Percentiles rank a stretch among this genome's conserved stretches.
Evolutionary conservation across 78 protist genomes (phyloP).

Genomic region (Emiliania huxleyi): DNA sequence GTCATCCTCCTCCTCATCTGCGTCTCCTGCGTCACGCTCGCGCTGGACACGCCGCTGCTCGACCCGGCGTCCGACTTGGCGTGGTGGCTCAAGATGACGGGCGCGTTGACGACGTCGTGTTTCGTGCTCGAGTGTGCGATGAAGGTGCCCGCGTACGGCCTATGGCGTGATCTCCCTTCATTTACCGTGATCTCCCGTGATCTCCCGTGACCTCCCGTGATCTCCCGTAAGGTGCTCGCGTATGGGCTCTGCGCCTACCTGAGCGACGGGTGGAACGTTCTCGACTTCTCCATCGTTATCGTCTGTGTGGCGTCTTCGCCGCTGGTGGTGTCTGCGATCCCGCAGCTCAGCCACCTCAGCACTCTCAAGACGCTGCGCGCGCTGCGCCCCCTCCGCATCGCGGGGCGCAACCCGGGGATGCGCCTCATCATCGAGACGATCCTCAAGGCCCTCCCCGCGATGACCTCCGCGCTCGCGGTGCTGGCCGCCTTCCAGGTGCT

Average conservation of each 20-base stretch:
- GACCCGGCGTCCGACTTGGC: neutral
- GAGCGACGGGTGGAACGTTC: neutral
- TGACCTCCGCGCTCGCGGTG: neutral
- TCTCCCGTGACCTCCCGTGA: no score
- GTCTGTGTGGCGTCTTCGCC: neutral
- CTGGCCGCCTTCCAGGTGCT: neutral
- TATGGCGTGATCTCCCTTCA: no score
- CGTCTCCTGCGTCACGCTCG: neutral
- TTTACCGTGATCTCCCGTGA: no score
- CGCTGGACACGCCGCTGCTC: neutral
- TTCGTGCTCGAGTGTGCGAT: neutral
- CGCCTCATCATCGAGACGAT: neutral
- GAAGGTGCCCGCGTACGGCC: neutral
- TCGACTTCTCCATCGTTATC: constrained; percentile 41
- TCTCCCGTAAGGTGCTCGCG: no score
- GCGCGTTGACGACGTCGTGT: neutral
- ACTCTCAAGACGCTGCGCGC: neutral
- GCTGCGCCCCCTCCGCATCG: neutral
- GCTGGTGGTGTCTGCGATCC: neutral
- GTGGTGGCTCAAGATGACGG: no score
- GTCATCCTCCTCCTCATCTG: neutral
- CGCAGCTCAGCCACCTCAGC: neutral
- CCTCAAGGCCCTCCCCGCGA: neutral
- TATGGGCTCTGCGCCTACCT: neutral
- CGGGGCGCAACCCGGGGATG: neutral